These are phyloP conservation scores for Phytophthora fragariaefolia DNA, from an alignment of 352 stramenopile species.

Conservation along the genomic window DNA sequence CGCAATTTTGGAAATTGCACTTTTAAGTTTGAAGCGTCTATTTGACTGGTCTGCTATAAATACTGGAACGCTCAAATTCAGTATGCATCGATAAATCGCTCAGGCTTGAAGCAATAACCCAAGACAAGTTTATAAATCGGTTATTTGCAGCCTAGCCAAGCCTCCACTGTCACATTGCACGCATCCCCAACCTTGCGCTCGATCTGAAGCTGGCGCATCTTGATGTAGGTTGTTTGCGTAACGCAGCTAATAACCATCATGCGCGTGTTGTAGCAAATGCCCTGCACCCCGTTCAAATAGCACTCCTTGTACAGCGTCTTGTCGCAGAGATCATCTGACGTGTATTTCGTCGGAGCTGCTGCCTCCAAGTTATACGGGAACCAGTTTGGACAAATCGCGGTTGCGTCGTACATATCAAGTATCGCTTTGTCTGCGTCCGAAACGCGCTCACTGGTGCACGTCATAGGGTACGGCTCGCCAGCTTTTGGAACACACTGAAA, in stretches of 20 bases:
- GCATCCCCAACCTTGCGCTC: slow-evolving; percentile 30
- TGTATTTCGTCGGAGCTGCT: slow-evolving; percentile 28
- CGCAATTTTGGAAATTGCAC: too few relatives aligned
- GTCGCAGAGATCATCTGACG: slow-evolving; percentile 37
- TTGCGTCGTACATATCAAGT: slow-evolving; percentile 16
- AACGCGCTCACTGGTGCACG: slow-evolving; percentile 30
- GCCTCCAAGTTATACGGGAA: slow-evolving; percentile 30
- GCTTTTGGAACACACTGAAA: slow-evolving; percentile 35
- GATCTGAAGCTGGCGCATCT: slow-evolving; percentile 46
- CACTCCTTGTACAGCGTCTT: slow-evolving; percentile 46
- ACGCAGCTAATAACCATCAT: slow-evolving; percentile 55
- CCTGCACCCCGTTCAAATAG: slow-evolving; percentile 23
- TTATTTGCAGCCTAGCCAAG: slow-evolving; percentile 44
- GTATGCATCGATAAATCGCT: background rate
- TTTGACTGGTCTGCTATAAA: too few relatives aligned
- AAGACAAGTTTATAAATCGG: background rate
- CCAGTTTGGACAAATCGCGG: slow-evolving; percentile 24
- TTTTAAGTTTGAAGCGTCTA: too few relatives aligned
- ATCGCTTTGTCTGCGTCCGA: slow-evolving; percentile 27
- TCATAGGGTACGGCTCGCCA: slow-evolving; percentile 29
- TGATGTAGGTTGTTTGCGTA: slow-evolving; percentile 29
- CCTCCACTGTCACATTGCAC: slow-evolving; percentile 39
- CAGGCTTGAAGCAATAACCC: background rate
- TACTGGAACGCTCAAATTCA: background rate
- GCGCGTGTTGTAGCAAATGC: slow-evolving; percentile 54